Conservation (phyloP, 2,329 filamentous ascomycete genomes). For the Exophiala dermatitidis region DNA sequence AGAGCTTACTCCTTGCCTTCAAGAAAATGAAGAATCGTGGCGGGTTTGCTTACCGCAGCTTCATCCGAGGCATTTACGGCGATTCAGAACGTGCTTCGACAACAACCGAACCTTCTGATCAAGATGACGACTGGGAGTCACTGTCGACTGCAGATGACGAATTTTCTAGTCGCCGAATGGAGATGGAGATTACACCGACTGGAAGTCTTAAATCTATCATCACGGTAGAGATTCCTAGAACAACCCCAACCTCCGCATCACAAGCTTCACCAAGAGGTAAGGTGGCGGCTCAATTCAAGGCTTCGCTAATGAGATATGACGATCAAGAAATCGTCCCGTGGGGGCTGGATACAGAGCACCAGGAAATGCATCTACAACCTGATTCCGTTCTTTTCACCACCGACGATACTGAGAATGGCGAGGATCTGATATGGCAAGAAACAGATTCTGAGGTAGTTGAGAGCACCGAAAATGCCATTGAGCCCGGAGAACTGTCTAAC, state of each 20-base stretch:
- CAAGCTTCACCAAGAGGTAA: too few species aligned
- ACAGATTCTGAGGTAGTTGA: too few species aligned
- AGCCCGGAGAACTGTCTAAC: too few species aligned
- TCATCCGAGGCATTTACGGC: conserved; percentile 5
- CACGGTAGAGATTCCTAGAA: background rate
- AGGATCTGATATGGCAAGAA: too few species aligned
- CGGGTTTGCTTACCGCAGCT: background rate
- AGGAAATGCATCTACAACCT: too few species aligned
- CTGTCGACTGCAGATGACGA: background rate
- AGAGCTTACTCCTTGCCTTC: conserved; percentile 6
- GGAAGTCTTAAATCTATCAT: background rate
- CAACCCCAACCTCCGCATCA: background rate
- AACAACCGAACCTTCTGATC: background rate
- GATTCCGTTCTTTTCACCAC: too few species aligned
- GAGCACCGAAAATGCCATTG: too few species aligned
- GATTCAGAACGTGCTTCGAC: background rate
- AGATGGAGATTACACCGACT: background rate
- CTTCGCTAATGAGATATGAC: too few species aligned
- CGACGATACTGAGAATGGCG: too few species aligned
- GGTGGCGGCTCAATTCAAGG: too few species aligned
- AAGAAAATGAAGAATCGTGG: background rate
- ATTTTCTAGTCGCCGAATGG: background rate
- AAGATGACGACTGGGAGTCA: background rate
- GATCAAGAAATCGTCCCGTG: too few species aligned
- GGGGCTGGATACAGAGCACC: too few species aligned